Evolutionary conservation across 2,329 filamentous ascomycete species (phyloP).

Genomic region (Aulographum hederae): DNA sequence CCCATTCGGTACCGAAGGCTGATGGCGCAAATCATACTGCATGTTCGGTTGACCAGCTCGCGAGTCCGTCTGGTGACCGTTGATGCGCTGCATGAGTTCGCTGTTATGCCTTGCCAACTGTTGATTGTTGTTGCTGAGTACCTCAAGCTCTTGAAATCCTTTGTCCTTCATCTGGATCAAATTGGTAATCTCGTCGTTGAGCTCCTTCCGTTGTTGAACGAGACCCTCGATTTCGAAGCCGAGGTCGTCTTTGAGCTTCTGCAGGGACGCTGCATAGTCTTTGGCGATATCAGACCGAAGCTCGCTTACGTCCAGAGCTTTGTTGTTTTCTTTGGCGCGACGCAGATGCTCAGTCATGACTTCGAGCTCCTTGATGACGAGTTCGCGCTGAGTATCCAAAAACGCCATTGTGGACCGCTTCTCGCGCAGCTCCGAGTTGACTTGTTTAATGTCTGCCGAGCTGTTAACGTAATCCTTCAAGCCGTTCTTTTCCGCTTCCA

Average conservation of each 20-base stretch:
- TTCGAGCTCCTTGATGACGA: slow-evolving; percentile 83
- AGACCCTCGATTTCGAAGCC: slow-evolving; percentile 64
- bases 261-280: slow-evolving; percentile 42
- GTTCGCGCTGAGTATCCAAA: slow-evolving; percentile 83
- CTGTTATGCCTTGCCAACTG: slow-evolving; percentile 93
- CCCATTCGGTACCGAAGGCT: slow-evolving; percentile 24
- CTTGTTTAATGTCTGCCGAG: slow-evolving; percentile 46
- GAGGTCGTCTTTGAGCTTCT: slow-evolving; percentile 65
- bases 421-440: slow-evolving; percentile 76
- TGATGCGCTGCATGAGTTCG: slow-evolving; percentile 83
- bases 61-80: slow-evolving; percentile 71
- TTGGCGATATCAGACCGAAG: slow-evolving; percentile 42
- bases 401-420: slow-evolving; percentile 93
- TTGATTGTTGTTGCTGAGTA: slow-evolving; percentile 82
- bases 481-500: slow-evolving; percentile 57
- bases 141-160: slow-evolving; percentile 87
- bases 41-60: slow-evolving; percentile 4
- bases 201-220: slow-evolving; percentile 67
- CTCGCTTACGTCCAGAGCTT: slow-evolving; percentile 61
- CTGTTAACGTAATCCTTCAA: slow-evolving; percentile 35
- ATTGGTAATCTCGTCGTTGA: slow-evolving; percentile 70
- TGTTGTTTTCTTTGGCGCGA: slow-evolving; percentile 64
- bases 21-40: background rate
- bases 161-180: slow-evolving; percentile 78
- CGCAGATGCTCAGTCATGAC: slow-evolving; percentile 78